These are phyloP conservation scores for Priceomyces fermenticarens DNA, from an alignment of 805 yeast genomes.

Conservation along the genomic window DNA sequence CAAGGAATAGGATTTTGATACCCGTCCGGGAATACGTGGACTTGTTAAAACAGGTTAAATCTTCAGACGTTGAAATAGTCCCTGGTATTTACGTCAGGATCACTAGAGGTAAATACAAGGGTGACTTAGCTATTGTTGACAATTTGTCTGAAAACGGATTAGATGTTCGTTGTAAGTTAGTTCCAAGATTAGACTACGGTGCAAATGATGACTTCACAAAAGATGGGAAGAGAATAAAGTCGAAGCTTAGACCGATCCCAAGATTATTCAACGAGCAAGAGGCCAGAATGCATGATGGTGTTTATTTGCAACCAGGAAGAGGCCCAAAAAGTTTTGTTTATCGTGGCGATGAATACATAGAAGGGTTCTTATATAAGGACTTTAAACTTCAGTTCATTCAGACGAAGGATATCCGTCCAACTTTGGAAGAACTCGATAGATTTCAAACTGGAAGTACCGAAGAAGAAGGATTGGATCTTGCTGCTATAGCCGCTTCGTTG, in stretches of 20 bases:
- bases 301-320: conserved; percentile 62
- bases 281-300: conserved; percentile 81
- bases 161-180: conserved; percentile 89
- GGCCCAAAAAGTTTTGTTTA: conserved; percentile 64
- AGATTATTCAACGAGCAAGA: conserved; percentile 85
- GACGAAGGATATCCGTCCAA: conserved; percentile 80
- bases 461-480: conserved; percentile 79
- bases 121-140: conserved; percentile 90
- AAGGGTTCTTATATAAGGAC: conserved; percentile 85
- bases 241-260: conserved; percentile 77
- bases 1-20: conserved; percentile 72
- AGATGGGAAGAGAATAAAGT: conserved; percentile 45
- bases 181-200: conserved; percentile 93
- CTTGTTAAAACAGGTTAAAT: conserved; percentile 81
- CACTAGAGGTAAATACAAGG: conserved; percentile 86
- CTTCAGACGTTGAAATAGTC: conserved; percentile 80
- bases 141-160: conserved; percentile 91
- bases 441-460: conserved; percentile 74
- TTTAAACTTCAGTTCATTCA: conserved; percentile 79
- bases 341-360: conserved; percentile 82
- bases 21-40: conserved; percentile 96
- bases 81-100: conserved; percentile 93
- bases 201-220: conserved; percentile 51
- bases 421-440: conserved; percentile 80
- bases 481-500: conserved; percentile 82